Conservation (phyloP, 345 rosid genomes). For the Corchorus capsularis region DNA sequence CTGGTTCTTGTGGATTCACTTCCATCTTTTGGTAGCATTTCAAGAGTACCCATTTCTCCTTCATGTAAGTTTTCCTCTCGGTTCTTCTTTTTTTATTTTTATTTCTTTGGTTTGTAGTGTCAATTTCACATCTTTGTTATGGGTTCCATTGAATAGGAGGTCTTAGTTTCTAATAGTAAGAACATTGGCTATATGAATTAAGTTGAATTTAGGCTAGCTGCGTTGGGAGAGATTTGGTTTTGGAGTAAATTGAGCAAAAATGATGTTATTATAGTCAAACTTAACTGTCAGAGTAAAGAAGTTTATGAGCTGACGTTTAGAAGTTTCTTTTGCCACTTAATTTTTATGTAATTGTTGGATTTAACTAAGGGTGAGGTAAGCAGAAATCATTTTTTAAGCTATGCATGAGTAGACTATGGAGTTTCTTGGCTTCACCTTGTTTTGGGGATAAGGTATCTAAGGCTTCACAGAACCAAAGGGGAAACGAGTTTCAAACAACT, state of each 20-base stretch:
- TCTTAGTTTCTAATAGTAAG: not conserved
- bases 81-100: not conserved
- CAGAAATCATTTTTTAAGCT: not conserved
- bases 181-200: not conserved
- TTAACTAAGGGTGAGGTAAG: no score
- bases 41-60: slow-evolving; percentile 37
- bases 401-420: not conserved
- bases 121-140: not conserved
- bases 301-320: not conserved
- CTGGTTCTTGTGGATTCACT: slow-evolving; percentile 52
- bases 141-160: not conserved
- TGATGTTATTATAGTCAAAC: not conserved
- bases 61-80: slow-evolving; percentile 46
- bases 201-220: not conserved
- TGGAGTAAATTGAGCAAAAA: not conserved
- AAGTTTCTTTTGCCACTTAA: not conserved
- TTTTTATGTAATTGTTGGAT: no score
- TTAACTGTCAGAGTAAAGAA: not conserved
- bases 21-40: slow-evolving; percentile 42
- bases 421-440: not conserved
- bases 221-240: not conserved
- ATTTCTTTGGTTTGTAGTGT: not conserved
- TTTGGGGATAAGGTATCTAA: not conserved
- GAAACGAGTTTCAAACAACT: not conserved
- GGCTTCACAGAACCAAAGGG: not conserved